Conservation (phyloP, 257 asterid genomes). For the Solanum chmielewskii region DNA sequence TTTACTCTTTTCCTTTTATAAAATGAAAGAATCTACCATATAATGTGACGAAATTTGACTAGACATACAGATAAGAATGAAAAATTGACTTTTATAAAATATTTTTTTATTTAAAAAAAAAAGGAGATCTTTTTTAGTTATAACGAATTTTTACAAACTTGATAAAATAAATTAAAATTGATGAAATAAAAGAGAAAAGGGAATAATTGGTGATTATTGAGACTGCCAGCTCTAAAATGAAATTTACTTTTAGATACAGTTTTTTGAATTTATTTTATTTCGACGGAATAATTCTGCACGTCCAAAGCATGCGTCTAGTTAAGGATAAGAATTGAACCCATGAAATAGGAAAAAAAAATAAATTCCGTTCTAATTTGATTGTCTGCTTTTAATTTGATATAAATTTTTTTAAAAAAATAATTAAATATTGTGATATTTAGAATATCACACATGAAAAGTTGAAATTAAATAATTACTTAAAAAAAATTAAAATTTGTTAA, state of each 20-base stretch:
- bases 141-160: no score
- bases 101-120: background rate
- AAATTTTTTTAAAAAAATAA: no score
- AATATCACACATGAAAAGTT: fast-evolving
- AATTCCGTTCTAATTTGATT: no score
- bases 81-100: background rate
- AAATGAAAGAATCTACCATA: background rate
- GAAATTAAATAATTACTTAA: background rate
- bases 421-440: no score
- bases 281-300: background rate
- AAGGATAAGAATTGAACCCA: background rate
- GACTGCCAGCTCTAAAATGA: background rate
- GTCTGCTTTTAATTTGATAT: no score
- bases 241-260: background rate
- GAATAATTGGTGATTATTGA: background rate
- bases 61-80: background rate
- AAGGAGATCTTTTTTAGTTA: no score
- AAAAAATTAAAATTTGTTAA: background rate
- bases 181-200: no score
- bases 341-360: background rate
- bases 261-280: background rate
- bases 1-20: no score
- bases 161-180: no score
- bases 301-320: background rate
- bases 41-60: background rate